Evolutionary conservation across 208 protist species (phyloP), one percentile per base, ranked within the genome.

Genomic region (Phytomonas francai): DNA sequence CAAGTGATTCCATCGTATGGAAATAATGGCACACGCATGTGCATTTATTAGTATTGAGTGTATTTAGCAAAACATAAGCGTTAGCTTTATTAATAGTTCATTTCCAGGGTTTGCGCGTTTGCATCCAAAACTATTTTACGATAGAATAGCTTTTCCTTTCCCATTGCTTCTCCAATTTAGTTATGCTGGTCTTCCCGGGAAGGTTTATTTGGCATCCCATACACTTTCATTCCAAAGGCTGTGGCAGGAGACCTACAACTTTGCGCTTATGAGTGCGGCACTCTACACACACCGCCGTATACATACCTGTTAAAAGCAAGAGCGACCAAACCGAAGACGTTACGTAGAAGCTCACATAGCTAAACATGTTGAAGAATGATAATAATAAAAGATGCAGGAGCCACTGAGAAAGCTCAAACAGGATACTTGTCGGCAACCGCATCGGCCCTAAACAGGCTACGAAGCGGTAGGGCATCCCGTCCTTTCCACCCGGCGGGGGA

Each of bases 391-490:
- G 19, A 68, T 91, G 82, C 27, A 76, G 54, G 2, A 88, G 60
- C 75, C 65, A 80, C 71, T 91, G 85, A 34, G 65, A 59, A 29
- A 84, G 64, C 62, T 84, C 74, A 64, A 87, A 87, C 54, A 86
- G 70, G 3, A 84, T 63, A 7, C 76, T 83, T 32, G 82, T 83
- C 6, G 83, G 75, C 29, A 84, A 66, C 16, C 79, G 83, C 6
- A 73, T 71, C 16, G 45, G 68, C 2, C 85, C 85, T 31, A 88
- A 77, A 45, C 81, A 73, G 3, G 74, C 69, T 29, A 81, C 75
- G 54, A 91, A 82, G 27, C 78, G 71, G 54, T 83, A 83, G 22
- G 80, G 80, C 12, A 79, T 22, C n/a, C 82, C 78, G 6, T 81
- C 73, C 54, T 78, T 76, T 5, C 82, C 85, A 22, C 77, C 72